A percentile compares a stretch with the other conserved stretches of the same genome.
These are phyloP conservation scores for Porogramme epimiltina DNA, from an alignment of 1,284 basidiomycete species.

Conservation along the genomic window DNA sequence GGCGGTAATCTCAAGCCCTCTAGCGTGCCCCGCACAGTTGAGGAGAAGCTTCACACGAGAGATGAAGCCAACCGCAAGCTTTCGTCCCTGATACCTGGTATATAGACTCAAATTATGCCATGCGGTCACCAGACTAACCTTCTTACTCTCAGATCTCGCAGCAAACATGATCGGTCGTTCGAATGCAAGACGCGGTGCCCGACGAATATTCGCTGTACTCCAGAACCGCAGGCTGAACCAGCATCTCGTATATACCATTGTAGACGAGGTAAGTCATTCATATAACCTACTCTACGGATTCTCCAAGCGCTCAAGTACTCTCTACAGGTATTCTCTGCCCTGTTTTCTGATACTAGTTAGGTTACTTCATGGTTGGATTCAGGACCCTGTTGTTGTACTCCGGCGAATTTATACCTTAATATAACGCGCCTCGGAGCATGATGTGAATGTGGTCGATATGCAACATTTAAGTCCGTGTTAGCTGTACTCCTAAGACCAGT, in stretches of 20 bases:
- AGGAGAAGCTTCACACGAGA: constrained; percentile 79
- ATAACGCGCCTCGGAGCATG: not conserved
- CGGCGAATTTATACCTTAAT: not conserved
- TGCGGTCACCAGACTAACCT: no score
- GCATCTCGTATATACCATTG: constrained; percentile 83
- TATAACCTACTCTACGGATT: no score
- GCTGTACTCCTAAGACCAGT: no score
- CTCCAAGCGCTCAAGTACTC: no score
- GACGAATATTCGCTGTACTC: constrained; percentile 87
- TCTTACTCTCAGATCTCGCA: constrained; percentile 69
- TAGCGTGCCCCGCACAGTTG: constrained; percentile 65
- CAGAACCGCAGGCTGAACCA: constrained; percentile 94
- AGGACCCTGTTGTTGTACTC: constrained; percentile 15
- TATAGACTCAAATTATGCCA: constrained; percentile 7
- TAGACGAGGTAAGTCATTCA: constrained; percentile 81
- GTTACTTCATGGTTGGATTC: not conserved
- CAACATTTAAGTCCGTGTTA: not conserved
- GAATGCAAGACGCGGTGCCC: constrained; percentile 89
- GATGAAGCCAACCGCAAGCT: constrained; percentile 89
- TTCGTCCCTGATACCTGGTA: constrained; percentile 88
- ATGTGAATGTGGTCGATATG: no score
- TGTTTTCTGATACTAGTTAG: constrained; percentile 25
- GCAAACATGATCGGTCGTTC: constrained; percentile 96
- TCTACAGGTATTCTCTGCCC: constrained; percentile 27
- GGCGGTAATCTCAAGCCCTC: constrained; percentile 72